Percentiles rank a stretch among this genome's conserved stretches.
Conservation (phyloP, 2,329 filamentous ascomycete species). For the Stenocarpella maydis region DNA sequence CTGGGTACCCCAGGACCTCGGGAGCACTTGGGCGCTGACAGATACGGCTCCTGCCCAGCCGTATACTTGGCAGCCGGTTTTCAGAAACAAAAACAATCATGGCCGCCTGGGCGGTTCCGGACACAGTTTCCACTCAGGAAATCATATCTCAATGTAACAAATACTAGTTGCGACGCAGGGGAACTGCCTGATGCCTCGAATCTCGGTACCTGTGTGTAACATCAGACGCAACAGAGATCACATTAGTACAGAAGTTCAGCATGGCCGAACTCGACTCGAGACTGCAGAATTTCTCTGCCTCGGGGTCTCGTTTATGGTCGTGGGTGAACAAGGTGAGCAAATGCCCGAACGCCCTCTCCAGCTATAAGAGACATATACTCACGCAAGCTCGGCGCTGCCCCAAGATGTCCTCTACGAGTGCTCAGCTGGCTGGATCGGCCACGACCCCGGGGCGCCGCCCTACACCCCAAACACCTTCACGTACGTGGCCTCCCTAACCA, state of each 20-base stretch:
- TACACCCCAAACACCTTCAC: slow-evolving; percentile 47
- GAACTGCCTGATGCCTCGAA: background rate
- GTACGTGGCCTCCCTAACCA: slow-evolving; percentile 48
- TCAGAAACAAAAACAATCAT: background rate
- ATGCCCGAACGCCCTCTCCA: too few species aligned
- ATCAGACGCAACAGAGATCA: background rate
- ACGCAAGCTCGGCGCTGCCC: background rate
- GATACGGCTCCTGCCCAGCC: too few species aligned
- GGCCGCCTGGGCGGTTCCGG: too few species aligned
- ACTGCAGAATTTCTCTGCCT: slow-evolving; percentile 39
- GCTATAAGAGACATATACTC: background rate
- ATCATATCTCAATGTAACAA: too few species aligned
- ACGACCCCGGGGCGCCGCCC: slow-evolving; percentile 41
- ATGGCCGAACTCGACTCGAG: slow-evolving; percentile 40
- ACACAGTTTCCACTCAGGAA: background rate
- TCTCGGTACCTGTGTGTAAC: too few species aligned
- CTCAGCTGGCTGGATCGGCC: slow-evolving; percentile 47
- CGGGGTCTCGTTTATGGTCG: slow-evolving; percentile 43
- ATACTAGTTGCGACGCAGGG: too few species aligned
- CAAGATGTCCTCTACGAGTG: slow-evolving; percentile 48
- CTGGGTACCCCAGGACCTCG: too few species aligned
- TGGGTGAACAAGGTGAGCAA: slow-evolving; percentile 39
- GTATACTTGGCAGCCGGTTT: background rate
- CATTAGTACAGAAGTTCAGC: background rate
- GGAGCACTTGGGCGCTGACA: too few species aligned